phyloP scores from a whole-genome alignment of 1,284 basidiomycete genomes.

The Laetiporus sulphureus region DNA sequence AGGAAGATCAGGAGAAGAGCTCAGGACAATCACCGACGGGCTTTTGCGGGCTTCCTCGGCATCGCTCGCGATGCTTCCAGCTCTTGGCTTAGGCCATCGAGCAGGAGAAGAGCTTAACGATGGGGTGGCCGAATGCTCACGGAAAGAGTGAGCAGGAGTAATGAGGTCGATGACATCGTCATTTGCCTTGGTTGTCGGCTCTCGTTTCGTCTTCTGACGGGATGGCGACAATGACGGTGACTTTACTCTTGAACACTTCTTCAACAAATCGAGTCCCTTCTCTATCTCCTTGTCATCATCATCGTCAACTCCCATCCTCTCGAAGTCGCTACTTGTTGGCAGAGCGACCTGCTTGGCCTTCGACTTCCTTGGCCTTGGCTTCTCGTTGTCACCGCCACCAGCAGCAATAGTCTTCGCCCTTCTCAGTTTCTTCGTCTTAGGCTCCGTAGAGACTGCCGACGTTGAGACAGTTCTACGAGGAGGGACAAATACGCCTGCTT shows the following conservation, averaged over 20 bases:
- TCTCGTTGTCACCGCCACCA: not conserved
- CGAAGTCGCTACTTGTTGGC: constrained; percentile 32
- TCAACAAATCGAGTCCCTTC: constrained; percentile 15
- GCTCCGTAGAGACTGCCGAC: constrained; percentile 21
- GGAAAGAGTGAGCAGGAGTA: constrained; percentile 13
- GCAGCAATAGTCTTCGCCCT: constrained; percentile 28
- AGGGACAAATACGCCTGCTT: constrained; percentile 36
- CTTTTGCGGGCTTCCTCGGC: not conserved
- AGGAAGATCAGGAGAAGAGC: constrained; percentile 2
- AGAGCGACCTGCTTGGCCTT: constrained; percentile 25
- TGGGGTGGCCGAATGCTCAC: constrained; percentile 2
- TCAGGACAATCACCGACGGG: not conserved
- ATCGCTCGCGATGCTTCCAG: not conserved
- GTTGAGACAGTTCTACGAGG: constrained; percentile 48
- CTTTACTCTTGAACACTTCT: not conserved
- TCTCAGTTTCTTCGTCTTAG: constrained; percentile 29
- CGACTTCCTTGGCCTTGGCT: constrained; percentile 15
- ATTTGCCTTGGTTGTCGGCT: constrained; percentile 16
- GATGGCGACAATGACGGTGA: not conserved
- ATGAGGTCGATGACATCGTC: constrained; percentile 21
- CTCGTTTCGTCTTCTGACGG: constrained; percentile 2
- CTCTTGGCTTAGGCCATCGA: not conserved
- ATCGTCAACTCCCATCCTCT: constrained; percentile 41
- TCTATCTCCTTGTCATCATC: constrained; percentile 51
- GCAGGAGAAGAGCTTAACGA: not conserved